Base-by-base conservation (phyloP, 1,139 yeast species). In the Diutina mesorugosa region DNA sequence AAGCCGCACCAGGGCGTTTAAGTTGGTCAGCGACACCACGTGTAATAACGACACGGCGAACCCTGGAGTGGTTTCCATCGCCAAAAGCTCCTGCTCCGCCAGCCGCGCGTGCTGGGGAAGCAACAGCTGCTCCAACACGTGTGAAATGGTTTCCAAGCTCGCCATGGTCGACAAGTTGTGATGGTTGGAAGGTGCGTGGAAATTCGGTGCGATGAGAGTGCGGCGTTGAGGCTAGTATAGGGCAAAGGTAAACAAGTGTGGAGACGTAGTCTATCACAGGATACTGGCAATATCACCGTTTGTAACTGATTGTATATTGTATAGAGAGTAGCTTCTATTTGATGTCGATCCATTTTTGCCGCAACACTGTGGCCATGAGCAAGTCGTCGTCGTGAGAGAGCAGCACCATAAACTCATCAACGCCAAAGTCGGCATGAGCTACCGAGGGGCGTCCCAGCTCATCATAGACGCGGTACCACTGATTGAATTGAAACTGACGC, bases 31-130 rank as follows among this genome's bases (percentile, higher is more conserved):
- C 4, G 96, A 90, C 46, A 90, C 87, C 29, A 93, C 81, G 65
- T 87, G 91, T 58, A 95, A 72, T 55, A 95, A 72, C 51, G 83
- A 79, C 56, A 89, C 74, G 16, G 95, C 79, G 68, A 93, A 95
- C 4, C 95, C 96, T 29, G 83, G 81, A 53, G 77, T 76, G 4
- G 69, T 60, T 65, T 93, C 98, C 56, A 85, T 71, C 9, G 79
- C 68, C 59, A 81, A 80, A 62, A 93, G 70, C 55, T 73, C 74
- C 29, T 70, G 69, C 64, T 85, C 93, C 0, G 93, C 84, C 57
- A 74, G 74, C 61, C 81, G 84, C 6, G 95, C 84, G 47, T 70
- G 68, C 45, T 71, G 74, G 4, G 84, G 81, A 46, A 68, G 65
- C 54, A 81, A 72, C 2, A 85, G 79, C 60, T 74, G 78, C 61